Conservation (phyloP, 2,329 filamentous ascomycete species). For the Diaporthe ampelina region DNA sequence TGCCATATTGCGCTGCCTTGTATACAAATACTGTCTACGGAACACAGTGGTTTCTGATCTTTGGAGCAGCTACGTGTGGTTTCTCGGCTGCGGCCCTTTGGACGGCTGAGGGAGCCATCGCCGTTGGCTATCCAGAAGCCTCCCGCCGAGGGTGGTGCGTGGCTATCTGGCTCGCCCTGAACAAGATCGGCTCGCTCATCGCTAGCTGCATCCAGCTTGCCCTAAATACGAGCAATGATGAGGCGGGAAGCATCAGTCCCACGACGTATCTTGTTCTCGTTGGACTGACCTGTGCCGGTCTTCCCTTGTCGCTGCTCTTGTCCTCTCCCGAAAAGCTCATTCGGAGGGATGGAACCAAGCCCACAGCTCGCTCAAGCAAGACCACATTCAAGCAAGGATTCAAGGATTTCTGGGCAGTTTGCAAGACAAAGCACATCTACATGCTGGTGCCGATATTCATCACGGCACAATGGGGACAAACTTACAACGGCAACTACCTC, state of each 20-base stretch:
- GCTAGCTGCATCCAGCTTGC: slow-evolving; percentile 18
- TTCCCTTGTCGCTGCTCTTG: slow-evolving; percentile 55
- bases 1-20: slow-evolving; percentile 58
- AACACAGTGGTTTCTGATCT: slow-evolving; percentile 58
- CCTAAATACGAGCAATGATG: slow-evolving; percentile 10
- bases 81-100: slow-evolving; percentile 55
- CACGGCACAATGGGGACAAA: slow-evolving; percentile 43
- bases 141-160: slow-evolving; percentile 37
- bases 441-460: slow-evolving; percentile 42
- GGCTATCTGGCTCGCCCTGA: slow-evolving; percentile 41
- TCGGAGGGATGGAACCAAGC: slow-evolving; percentile 16
- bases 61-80: slow-evolving; percentile 58
- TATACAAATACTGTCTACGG: slow-evolving; percentile 61
- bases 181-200: slow-evolving; percentile 40
- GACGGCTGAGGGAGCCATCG: slow-evolving; percentile 52
- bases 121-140: slow-evolving; percentile 49
- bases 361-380: slow-evolving; percentile 49
- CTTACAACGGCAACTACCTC: slow-evolving; percentile 44
- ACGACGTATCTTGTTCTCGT: slow-evolving; percentile 50
- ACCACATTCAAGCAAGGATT: slow-evolving; percentile 45
- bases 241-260: slow-evolving; percentile 9
- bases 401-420: slow-evolving; percentile 33
- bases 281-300: slow-evolving; percentile 56
- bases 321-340: slow-evolving; percentile 55
- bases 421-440: slow-evolving; percentile 37